phyloP scores from a whole-genome alignment of 768 basidiomycete genomes.

The Auriscalpium vulgare region DNA sequence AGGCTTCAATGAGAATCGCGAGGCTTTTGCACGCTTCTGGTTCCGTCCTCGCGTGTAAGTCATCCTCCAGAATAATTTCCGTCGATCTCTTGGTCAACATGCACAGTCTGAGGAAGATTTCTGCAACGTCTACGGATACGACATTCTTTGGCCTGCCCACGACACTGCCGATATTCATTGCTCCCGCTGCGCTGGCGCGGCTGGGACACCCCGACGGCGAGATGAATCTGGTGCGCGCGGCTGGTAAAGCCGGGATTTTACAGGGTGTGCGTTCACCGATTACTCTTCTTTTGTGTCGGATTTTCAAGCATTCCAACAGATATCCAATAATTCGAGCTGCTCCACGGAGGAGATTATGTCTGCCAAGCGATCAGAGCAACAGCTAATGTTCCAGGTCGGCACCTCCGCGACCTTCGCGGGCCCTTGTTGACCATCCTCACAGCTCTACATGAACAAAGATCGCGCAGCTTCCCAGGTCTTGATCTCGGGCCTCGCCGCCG shows the following conservation, averaged over 20 bases:
- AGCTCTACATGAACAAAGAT: conserved; percentile 41
- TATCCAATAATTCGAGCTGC: conserved; percentile 28
- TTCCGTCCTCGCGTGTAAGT: conserved; percentile 70
- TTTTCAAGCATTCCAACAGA: conserved; percentile 6
- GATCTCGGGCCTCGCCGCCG: conserved; percentile 27
- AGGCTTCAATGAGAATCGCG: conserved; percentile 18
- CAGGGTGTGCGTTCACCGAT: conserved; percentile 31
- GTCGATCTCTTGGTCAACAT: neutral
- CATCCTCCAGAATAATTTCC: neutral
- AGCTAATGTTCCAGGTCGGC: conserved; percentile 24
- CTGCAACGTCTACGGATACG: conserved; percentile 16
- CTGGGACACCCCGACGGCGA: conserved; percentile 45
- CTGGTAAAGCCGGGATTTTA: conserved; percentile 34
- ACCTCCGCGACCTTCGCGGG: neutral
- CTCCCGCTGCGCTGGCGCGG: conserved; percentile 31
- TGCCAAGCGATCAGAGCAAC: conserved; percentile 20
- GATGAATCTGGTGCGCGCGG: conserved; percentile 35
- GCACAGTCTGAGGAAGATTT: conserved; percentile 21
- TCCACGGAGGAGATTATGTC: conserved; percentile 24
- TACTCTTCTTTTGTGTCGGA: neutral
- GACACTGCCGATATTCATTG: conserved; percentile 33
- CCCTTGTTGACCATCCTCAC: neutral
- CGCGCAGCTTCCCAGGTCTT: conserved; percentile 31
- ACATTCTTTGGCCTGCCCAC: conserved; percentile 18
- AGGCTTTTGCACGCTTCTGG: conserved; percentile 47